Base-by-base conservation (phyloP, 2,329 filamentous ascomycete species). In the Clonostachys byssicola region DNA sequence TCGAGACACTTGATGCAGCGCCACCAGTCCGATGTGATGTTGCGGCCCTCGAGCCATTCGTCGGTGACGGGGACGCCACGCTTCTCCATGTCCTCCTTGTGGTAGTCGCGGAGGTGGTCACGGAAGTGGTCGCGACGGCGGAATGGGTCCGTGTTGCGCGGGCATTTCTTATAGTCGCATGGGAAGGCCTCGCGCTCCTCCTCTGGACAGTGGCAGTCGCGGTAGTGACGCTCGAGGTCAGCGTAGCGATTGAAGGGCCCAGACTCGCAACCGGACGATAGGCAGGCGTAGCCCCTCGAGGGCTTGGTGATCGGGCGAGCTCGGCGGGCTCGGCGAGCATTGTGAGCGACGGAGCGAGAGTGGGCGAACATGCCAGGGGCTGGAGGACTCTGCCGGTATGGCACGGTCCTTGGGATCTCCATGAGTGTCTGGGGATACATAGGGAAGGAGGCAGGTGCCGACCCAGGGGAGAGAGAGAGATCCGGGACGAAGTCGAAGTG, bases 91-190 rank as follows among this genome's bases (percentile, higher is more conserved):
- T 80, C 76, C 55, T 83, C 79, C 47, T 67, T 66, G 65, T 83
- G 79, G 51, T 67, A 78, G 42, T 77, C 71, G 34, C 79, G 71
- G 36, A 79, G 68, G 57, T 83, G 79, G 48, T 80, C 77, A 36
- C 78, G 70, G 56, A 72, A 79, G 61, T 82, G 79, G 51, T 83
- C 79, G 34, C 73, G 70, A 34, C 79, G 71, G 53, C 68, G 66
- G 55, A 82, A 81, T 3, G 77, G 72, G 3, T 69, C 61, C 6
- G 58, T 56, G 30, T 61, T 62, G 8, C 79, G 72, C 20, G 59
- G 50, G 56, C 79, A 81, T 45, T 59, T 65, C 16, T 63, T 59
- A 54, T 80, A 80, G 65, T 81, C 78, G 60, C 79, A 83, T 17
- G 57, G 60, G 54, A 67, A 77, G 16, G 65, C 59, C 12, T 68